phyloP scores from a whole-genome alignment of 306 rosid species.

The Quercus mongolica region DNA sequence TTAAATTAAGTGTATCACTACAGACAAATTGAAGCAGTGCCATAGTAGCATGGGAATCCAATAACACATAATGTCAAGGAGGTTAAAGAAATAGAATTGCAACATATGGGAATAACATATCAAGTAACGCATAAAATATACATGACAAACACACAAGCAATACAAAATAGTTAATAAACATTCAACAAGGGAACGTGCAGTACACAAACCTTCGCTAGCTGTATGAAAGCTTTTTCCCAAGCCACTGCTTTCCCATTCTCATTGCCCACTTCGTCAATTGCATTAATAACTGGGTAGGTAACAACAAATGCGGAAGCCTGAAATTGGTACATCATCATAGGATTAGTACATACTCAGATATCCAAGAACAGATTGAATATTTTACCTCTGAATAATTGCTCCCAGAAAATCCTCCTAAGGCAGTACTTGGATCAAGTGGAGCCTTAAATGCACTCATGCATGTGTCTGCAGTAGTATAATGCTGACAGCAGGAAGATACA shows the following conservation, averaged over 20 bases:
- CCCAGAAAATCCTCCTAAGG: slow-evolving; percentile 91
- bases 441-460: slow-evolving; percentile 97
- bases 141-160: slow-evolving; percentile 23
- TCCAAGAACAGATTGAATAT: not conserved
- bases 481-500: slow-evolving; percentile 48
- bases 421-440: slow-evolving; percentile 92
- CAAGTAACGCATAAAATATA: not conserved
- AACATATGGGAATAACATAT: slow-evolving; percentile 13
- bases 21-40: not conserved
- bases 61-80: not conserved
- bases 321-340: slow-evolving; percentile 29
- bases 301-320: slow-evolving; percentile 93
- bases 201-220: slow-evolving; percentile 71
- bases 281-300: slow-evolving; percentile 91
- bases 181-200: slow-evolving; percentile 15
- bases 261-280: slow-evolving; percentile 63
- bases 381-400: slow-evolving; percentile 84
- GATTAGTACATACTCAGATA: slow-evolving; percentile 24
- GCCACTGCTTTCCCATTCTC: slow-evolving; percentile 77
- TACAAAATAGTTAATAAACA: slow-evolving; percentile 10
- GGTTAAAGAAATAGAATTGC: not conserved
- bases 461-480: slow-evolving; percentile 79
- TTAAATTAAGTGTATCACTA: not conserved
- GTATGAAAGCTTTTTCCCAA: slow-evolving; percentile 90
- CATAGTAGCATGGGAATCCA: not conserved